A percentile compares a stretch with the other conserved stretches of the same genome.
phyloP scores from a whole-genome alignment of 169 alveolate species.

The Cryptosporidium sp. region DNA sequence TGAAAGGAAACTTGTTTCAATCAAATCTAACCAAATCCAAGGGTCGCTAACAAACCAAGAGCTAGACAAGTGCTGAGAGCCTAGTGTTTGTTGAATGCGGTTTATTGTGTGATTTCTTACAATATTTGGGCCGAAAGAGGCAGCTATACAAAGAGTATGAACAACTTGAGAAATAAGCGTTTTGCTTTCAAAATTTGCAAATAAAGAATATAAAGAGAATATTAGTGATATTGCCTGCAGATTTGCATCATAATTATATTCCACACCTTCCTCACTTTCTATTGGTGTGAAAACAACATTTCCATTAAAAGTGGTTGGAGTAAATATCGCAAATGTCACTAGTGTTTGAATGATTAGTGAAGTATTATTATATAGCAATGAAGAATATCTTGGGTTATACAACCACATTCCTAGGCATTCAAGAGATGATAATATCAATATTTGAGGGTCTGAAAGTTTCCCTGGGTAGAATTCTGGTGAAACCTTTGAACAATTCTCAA shows the following conservation, averaged over 20 bases:
- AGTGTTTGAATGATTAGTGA: constrained; percentile 62
- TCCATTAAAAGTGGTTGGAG: constrained; percentile 56
- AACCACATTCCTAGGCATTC: constrained; percentile 74
- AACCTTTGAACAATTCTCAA: not conserved
- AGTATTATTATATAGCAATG: constrained; percentile 25
- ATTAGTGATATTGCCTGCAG: constrained; percentile 58
- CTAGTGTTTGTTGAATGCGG: constrained; percentile 70
- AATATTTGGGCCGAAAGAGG: constrained; percentile 71
- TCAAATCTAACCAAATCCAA: constrained; percentile 49
- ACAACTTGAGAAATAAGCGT: constrained; percentile 52
- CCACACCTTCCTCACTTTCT: constrained; percentile 11
- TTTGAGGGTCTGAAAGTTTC: constrained; percentile 64
- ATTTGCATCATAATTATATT: constrained; percentile 66
- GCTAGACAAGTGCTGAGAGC: constrained; percentile 39
- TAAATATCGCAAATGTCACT: constrained; percentile 62
- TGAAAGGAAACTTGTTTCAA: constrained; percentile 48
- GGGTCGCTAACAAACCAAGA: constrained; percentile 64
- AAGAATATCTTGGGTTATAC: constrained; percentile 58
- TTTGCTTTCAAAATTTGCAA: constrained; percentile 25
- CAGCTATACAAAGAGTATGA: constrained; percentile 66
- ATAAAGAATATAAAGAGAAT: constrained; percentile 47
- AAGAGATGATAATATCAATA: constrained; percentile 44
- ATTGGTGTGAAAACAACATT: constrained; percentile 9
- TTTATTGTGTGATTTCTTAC: constrained; percentile 59
- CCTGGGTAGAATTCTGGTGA: constrained; percentile 74